A percentile compares a stretch with the other conserved stretches of the same genome.
phyloP scores from a whole-genome alignment of 208 protist genomes.

The Plasmodiophora brassicae region DNA sequence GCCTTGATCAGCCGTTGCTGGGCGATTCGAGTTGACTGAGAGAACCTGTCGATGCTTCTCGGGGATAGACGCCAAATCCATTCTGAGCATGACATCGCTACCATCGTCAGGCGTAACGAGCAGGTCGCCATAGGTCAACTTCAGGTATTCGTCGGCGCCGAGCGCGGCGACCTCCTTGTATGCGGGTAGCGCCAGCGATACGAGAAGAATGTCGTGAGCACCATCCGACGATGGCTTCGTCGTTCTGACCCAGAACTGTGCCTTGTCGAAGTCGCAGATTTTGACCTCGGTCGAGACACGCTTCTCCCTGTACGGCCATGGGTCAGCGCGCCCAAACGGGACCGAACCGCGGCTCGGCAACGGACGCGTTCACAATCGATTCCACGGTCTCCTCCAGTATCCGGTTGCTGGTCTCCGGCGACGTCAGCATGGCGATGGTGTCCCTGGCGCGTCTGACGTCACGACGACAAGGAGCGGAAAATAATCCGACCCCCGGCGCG shows the following conservation, averaged over 20 bases:
- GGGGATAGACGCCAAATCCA: background rate
- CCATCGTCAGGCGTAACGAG: background rate
- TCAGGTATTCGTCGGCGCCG: background rate
- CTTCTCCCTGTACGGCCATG: too few species aligned
- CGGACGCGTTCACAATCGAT: background rate
- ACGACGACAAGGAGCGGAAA: too few species aligned
- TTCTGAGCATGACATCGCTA: background rate
- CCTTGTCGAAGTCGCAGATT: background rate
- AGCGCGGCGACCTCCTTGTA: background rate
- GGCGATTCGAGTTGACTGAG: too few species aligned
- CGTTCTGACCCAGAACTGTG: background rate
- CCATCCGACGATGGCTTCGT: background rate
- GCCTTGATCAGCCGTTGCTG: too few species aligned
- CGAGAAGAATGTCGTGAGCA: background rate
- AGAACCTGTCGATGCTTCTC: too few species aligned
- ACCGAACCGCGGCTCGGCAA: too few species aligned
- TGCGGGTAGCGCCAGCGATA: background rate
- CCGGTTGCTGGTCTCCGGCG: background rate
- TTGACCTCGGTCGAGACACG: background rate
- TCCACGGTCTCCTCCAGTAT: background rate
- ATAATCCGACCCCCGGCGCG: too few species aligned
- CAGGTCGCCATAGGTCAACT: background rate
- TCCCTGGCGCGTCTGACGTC: too few species aligned
- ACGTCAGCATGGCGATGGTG: background rate
- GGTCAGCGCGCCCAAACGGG: too few species aligned